Base-by-base conservation (phyloP, 768 basidiomycete species). In the Pleurotus platypus region DNA sequence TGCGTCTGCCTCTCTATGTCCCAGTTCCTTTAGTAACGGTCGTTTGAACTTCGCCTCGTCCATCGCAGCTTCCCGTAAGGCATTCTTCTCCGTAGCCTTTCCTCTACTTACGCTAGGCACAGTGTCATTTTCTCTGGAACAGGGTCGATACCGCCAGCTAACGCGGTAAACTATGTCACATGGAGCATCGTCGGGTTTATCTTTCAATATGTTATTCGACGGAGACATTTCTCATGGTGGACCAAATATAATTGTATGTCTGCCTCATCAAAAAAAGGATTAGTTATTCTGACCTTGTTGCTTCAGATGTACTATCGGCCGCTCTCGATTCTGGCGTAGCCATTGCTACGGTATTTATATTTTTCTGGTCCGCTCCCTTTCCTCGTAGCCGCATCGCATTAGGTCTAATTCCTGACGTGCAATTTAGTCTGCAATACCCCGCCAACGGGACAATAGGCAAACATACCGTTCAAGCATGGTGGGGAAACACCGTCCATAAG, bases 151-250 rank as follows among this genome's bases (percentile, higher is more conserved):
- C 87, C 87, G 6, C 87, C 87, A 7, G 87, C 86, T 37, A 79
- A 71, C 26, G 84, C 85, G 12, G 74, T 83, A 69, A 89, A 89
- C 74, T 88, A 82, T 63, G 83, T 86, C 6, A 77, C 85, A 8
- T 87, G 84, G 84, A 77, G 77, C 1, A 78, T 86, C 50, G 77
- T 85, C 42, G 85, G 84, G 12, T 86, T 85, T 67, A 72, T 85
- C 54, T 87, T 87, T 78, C 81, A 87, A 58, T 85, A 81, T 54
- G 64, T 79, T 53, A 76, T 87, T 61, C 77, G 86, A 30, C 72
- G 82, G 49, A 78, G 73, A 63, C 74, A 87, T 61, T 83, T 85
- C 69, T 78, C 81, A 1, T 86, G 85, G 85, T 86, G 85, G 85
- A 72, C 76, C 15, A 86, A 87, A 69, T 82, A 82, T 69, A 82